Evolutionary conservation across 23 red algal genomes (phyloP).

Genomic region (Gracilariopsis chorda): DNA sequence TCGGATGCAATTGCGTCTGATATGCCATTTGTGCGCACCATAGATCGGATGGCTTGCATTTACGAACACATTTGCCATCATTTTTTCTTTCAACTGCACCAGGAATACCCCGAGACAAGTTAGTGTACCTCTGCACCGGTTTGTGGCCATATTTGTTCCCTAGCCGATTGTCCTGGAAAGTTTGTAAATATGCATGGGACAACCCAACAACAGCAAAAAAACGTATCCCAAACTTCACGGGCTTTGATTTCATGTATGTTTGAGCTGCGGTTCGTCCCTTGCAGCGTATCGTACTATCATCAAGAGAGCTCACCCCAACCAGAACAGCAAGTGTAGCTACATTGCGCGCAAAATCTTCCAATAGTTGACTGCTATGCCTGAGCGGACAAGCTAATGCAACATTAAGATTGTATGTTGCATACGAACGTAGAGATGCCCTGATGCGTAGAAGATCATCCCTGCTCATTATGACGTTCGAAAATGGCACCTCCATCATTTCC

Average conservation of each 20-base stretch:
- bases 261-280: too few relatives aligned
- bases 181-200: background rate
- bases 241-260: background rate
- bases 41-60: background rate
- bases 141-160: background rate
- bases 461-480: background rate
- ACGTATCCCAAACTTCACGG: background rate
- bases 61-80: background rate
- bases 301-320: background rate
- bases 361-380: background rate
- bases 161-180: background rate
- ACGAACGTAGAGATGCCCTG: background rate
- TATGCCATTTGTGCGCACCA: slow-evolving; percentile 18
- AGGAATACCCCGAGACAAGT: background rate
- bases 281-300: too few relatives aligned
- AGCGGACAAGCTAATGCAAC: background rate
- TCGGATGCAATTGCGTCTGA: background rate
- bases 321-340: background rate
- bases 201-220: background rate
- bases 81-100: background rate
- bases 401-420: background rate
- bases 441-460: background rate
- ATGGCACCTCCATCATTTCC: background rate
- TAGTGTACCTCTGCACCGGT: background rate
- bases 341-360: background rate